Evolutionary conservation across 1,284 basidiomycete species (phyloP).

Genomic region (Sphagnurus paluster): DNA sequence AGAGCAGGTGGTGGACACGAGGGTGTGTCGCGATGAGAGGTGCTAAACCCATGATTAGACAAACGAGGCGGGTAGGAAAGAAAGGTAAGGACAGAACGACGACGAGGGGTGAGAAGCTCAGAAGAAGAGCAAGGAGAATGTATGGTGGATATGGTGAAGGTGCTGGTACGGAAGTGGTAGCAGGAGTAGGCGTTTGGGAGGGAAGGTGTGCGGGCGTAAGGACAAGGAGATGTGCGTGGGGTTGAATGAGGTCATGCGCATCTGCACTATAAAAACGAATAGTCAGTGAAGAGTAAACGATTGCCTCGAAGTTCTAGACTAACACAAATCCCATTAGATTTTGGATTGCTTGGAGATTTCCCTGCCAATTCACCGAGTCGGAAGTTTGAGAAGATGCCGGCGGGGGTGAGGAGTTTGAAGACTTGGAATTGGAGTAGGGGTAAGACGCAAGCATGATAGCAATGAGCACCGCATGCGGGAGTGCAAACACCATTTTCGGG

Average conservation of each 20-base stretch:
- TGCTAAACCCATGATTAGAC: constrained; percentile 53
- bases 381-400: constrained; percentile 10
- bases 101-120: constrained; percentile 45
- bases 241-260: constrained; percentile 36
- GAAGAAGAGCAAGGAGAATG: constrained; percentile 46
- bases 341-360: constrained; percentile 77
- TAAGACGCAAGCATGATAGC: constrained; percentile 59
- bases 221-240: constrained; percentile 29
- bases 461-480: constrained; percentile 60
- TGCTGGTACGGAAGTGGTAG: constrained; percentile 21
- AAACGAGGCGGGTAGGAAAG: constrained; percentile 61
- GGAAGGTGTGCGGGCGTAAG: constrained; percentile 32
- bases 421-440: constrained; percentile 34
- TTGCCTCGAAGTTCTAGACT: no score
- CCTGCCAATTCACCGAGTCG: constrained; percentile 65
- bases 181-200: constrained; percentile 9
- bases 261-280: constrained; percentile 44
- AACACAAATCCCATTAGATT: constrained; percentile 79
- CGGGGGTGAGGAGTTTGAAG: constrained; percentile 9
- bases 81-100: constrained; percentile 48
- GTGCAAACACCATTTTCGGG: constrained; percentile 61
- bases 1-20: constrained; percentile 30
- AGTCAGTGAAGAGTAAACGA: neutral
- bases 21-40: constrained; percentile 61
- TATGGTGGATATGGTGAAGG: constrained; percentile 53